These are phyloP conservation scores for Orbilia oligospora DNA, from an alignment of 2,329 filamentous ascomycete species.

Conservation along the genomic window DNA sequence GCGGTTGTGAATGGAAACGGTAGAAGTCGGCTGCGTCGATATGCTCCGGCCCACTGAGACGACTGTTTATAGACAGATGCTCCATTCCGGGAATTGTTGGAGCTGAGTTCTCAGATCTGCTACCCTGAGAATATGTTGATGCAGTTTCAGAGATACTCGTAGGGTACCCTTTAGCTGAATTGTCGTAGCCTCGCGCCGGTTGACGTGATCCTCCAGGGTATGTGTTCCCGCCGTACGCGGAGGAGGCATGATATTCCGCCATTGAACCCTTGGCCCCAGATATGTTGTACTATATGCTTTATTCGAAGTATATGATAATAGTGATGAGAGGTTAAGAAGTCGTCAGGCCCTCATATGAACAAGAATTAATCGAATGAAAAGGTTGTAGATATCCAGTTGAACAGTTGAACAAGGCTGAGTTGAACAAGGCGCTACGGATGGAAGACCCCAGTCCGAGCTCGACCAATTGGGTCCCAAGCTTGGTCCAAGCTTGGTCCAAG, in stretches of 20 bases:
- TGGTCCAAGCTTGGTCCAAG: not conserved
- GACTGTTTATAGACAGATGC: constrained; percentile 19
- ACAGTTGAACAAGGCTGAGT: not conserved
- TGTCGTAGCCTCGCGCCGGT: constrained; percentile 25
- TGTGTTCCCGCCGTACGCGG: not conserved
- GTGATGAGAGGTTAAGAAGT: not conserved
- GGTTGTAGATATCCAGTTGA: too few relatives aligned
- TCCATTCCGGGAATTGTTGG: constrained; percentile 3
- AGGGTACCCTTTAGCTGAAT: constrained; percentile 9
- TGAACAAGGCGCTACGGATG: not conserved
- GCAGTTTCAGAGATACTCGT: not conserved
- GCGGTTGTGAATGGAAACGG: constrained; percentile 10
- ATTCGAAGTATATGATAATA: not conserved
- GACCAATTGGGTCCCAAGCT: not conserved
- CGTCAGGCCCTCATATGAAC: not conserved
- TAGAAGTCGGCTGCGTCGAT: constrained; percentile 55
- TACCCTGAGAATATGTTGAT: not conserved
- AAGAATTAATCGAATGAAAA: too few relatives aligned
- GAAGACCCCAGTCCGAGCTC: not conserved
- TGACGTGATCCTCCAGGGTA: constrained; percentile 29
- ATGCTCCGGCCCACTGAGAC: constrained; percentile 34
- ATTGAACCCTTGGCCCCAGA: not conserved
- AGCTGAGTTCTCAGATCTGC: constrained; percentile 27
- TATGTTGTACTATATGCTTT: too few relatives aligned
- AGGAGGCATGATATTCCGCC: constrained; percentile 8